These are phyloP conservation scores for Phialophora macrospora DNA, from an alignment of 2,329 filamentous ascomycete genomes.

Conservation along the genomic window DNA sequence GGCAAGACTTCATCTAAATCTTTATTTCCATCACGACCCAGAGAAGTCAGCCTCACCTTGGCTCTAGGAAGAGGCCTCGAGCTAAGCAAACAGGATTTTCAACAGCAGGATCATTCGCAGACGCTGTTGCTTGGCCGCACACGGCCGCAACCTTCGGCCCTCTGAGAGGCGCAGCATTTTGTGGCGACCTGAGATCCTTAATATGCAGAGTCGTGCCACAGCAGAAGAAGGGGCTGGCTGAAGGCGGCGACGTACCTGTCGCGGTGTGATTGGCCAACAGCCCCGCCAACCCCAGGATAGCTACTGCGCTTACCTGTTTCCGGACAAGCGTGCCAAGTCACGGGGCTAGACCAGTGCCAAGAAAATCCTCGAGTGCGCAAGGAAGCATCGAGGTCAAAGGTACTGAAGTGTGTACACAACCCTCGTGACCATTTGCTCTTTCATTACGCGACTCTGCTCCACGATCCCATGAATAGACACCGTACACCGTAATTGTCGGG, in stretches of 20 bases:
- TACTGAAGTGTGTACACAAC: too few relatives aligned
- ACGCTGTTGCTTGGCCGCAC: background rate
- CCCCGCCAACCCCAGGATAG: background rate
- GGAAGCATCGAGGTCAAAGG: too few relatives aligned
- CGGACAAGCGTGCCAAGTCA: background rate
- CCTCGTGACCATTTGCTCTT: too few relatives aligned
- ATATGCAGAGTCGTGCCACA: background rate
- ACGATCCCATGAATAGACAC: too few relatives aligned
- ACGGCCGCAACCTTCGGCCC: background rate
- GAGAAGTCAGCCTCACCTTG: background rate
- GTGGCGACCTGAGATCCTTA: background rate
- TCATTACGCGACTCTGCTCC: too few relatives aligned
- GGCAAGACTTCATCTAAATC: background rate
- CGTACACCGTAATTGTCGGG: too few relatives aligned
- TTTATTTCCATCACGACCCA: background rate
- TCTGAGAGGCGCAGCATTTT: background rate
- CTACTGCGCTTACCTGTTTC: background rate
- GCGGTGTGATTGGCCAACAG: background rate
- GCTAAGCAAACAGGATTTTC: background rate
- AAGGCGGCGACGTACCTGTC: background rate
- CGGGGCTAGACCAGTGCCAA: background rate
- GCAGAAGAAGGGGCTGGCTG: background rate
- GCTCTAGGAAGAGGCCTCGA: background rate
- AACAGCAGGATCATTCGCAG: background rate
- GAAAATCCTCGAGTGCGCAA: background rate